Conservation (phyloP, 2,329 filamentous ascomycete genomes). For the Penicillium sp. region DNA sequence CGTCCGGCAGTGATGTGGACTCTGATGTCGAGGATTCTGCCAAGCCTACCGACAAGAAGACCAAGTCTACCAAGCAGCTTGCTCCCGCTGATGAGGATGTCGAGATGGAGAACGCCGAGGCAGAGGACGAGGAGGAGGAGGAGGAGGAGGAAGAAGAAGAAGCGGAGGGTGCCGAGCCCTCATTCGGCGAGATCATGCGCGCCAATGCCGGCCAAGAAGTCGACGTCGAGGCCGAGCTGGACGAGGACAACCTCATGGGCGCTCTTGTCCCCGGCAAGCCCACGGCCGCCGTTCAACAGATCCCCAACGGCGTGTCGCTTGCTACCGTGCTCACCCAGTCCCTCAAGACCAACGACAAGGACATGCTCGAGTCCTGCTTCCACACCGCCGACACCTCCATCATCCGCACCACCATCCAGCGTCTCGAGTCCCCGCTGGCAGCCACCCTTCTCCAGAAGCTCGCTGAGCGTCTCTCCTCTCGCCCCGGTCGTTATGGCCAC, state of each 20-base stretch:
- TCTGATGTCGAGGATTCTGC: slow-evolving; percentile 29
- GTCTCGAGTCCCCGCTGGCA: slow-evolving; percentile 82
- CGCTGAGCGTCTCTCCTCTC: slow-evolving; percentile 80
- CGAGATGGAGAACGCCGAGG: slow-evolving; percentile 43
- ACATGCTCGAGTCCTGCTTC: slow-evolving; percentile 89
- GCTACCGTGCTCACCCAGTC: slow-evolving; percentile 92
- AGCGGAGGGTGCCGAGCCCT: slow-evolving; percentile 58
- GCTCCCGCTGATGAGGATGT: slow-evolving; percentile 39
- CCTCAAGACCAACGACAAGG: slow-evolving; percentile 85
- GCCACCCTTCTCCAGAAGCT: slow-evolving; percentile 77
- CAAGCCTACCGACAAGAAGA: slow-evolving; percentile 26
- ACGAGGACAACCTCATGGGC: slow-evolving; percentile 44
- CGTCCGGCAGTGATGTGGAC: slow-evolving; percentile 31
- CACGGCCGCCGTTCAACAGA: slow-evolving; percentile 52
- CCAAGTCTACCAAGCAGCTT: slow-evolving; percentile 22
- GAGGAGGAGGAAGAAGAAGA: slow-evolving; percentile 37
- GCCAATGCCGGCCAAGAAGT: slow-evolving; percentile 70
- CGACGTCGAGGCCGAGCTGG: slow-evolving; percentile 65
- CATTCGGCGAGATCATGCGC: slow-evolving; percentile 84
- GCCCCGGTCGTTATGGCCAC: slow-evolving; percentile 84
- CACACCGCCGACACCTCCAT: slow-evolving; percentile 74
- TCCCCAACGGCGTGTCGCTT: slow-evolving; percentile 76
- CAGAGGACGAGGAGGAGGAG: slow-evolving; percentile 39
- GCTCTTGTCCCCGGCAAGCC: slow-evolving; percentile 51
- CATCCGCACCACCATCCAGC: slow-evolving; percentile 85